These are phyloP conservation scores for Corymbia calophylla DNA, from an alignment of 441 rosid genomes.

Conservation along the genomic window DNA sequence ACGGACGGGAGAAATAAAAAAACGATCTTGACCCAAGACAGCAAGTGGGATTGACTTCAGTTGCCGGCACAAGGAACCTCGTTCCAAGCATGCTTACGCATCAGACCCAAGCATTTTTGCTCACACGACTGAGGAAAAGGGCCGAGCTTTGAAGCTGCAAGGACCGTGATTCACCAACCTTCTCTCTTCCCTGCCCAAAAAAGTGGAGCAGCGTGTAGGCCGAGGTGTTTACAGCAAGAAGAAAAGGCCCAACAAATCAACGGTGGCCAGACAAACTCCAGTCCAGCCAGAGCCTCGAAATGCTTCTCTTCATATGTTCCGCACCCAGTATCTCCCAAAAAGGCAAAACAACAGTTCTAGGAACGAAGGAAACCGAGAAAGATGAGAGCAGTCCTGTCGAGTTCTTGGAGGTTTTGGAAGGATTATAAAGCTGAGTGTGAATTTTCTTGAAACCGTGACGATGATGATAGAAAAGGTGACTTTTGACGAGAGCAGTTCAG, in stretches of 20 bases:
- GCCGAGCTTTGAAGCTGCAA: not conserved
- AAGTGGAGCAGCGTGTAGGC: not conserved
- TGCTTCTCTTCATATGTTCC: not conserved
- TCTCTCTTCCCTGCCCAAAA: not conserved
- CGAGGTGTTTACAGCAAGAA: not conserved
- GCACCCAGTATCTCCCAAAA: conserved; percentile 14
- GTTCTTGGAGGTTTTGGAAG: conserved; percentile 12
- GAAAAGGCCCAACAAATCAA: not conserved
- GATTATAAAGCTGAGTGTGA: not conserved
- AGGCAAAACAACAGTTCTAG: not conserved
- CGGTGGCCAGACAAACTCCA: not conserved
- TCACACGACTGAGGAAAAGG: not conserved
- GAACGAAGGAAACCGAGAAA: not conserved
- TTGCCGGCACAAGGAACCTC: not conserved
- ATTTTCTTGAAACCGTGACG: not conserved
- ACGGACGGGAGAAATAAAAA: not conserved
- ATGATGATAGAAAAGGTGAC: not conserved
- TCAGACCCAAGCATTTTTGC: not conserved
- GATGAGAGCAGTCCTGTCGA: conserved; percentile 18
- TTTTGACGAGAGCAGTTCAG: not conserved
- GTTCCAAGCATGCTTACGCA: not conserved
- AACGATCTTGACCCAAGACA: conserved; percentile 5
- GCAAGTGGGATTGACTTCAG: conserved; percentile 14
- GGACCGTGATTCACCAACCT: not conserved
- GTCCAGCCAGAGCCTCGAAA: not conserved